Evolutionary conservation across 148 eudicot species (phyloP), one percentile per base, ranked within the genome.

Genomic region (Pharnaceum exiguum): DNA sequence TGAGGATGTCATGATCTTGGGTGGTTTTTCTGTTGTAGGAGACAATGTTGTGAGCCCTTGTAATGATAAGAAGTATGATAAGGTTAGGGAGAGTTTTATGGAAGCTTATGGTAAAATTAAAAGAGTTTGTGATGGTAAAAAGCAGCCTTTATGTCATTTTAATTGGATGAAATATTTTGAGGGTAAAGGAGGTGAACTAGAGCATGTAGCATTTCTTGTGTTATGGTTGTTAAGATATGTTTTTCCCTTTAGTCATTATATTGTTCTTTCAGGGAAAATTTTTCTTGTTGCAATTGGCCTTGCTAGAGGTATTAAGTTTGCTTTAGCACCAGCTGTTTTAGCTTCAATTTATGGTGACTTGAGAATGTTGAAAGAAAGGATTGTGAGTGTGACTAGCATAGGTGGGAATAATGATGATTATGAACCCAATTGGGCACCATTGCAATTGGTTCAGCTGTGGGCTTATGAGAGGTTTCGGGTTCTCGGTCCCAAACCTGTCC

Each of bases 371-470:
- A 46, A 11, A 18, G 31, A 68, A 26, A 38, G 15, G 12, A 38
- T 38, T 38, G 42, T 11, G 15, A 11, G 11, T 11, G 11, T 7
- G 8, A 38, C 15, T 7, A 38, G 12, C 4, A 16, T 10, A 38
- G 42, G 13, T 7, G 13, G 12, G 3, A 5, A 38, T 38, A 4
- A 38, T 38, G 12, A 16, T 38, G 11, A 3, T 10, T 3, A 38
- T 10, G 4, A 10, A 10, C n/a, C 3, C 15, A 13, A 5, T 38
- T 38, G 10, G 10, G 33, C 66, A 27, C 63, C 68, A 31, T 56
- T 75, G 17, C 71, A 63, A 1, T 19, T 76, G 40, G 46, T 76
- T n/a, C 80, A 71, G 44, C 17, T 68, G 37, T 72, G 77, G 77
- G 73, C 42, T 36, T 71, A 70, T 66, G 80, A 76, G 65, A 53